Conservation (phyloP, 352 stramenopile genomes). For the Vaucheria bursata region DNA sequence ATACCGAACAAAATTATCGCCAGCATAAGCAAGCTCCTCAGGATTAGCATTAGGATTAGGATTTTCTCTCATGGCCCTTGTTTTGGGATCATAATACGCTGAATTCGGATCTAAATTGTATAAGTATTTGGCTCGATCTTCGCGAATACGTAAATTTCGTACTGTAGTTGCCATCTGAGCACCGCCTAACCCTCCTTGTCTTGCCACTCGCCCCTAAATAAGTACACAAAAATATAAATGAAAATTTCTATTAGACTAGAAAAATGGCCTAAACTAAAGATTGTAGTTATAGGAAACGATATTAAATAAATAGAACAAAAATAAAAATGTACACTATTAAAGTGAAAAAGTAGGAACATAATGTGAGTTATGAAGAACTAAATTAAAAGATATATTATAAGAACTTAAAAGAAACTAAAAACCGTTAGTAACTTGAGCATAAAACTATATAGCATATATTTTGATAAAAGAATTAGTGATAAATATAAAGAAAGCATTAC, state of each 20-base stretch:
- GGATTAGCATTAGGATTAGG: conserved; percentile 84
- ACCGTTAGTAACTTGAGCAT: no score
- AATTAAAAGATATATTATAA: no score
- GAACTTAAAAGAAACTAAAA: no score
- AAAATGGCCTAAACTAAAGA: no score
- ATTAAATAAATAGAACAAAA: no score
- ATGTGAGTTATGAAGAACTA: no score
- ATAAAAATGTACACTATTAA: no score
- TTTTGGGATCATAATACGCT: conserved; percentile 98
- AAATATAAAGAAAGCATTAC: no score
- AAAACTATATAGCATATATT: no score
- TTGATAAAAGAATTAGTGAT: no score
- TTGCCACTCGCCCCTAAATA: conserved; percentile 77
- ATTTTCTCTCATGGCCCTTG: conserved; percentile 94
- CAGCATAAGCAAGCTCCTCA: conserved; percentile 82
- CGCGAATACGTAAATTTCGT: conserved; percentile 93
- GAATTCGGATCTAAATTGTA: conserved; percentile 94
- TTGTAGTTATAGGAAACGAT: no score
- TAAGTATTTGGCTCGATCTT: conserved; percentile 99
- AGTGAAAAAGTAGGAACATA: no score
- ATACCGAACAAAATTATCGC: conserved; percentile 83
- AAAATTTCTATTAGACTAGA: background rate
- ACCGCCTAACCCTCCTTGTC: conserved; percentile 88
- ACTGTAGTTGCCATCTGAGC: conserved; percentile 95
- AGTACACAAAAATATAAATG: conserved; percentile 54